phyloP scores from a whole-genome alignment of 441 rosid species.

The Pelargonium cotyledonis region DNA sequence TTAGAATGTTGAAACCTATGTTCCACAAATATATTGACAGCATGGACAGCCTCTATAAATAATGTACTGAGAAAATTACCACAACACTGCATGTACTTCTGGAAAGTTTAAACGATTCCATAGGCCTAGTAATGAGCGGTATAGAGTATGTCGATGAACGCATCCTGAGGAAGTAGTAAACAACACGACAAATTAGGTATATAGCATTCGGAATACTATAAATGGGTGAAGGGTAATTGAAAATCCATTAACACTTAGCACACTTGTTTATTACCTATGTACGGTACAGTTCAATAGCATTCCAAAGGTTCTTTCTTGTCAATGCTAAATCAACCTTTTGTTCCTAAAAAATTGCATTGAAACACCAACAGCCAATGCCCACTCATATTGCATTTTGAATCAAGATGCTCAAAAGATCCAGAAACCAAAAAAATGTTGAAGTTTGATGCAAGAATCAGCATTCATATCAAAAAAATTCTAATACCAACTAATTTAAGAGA shows the following conservation, averaged over 20 bases:
- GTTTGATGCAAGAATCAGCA: background rate
- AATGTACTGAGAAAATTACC: constrained; percentile 31
- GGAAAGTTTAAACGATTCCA: constrained; percentile 28
- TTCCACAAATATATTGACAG: background rate
- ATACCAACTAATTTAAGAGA: no score
- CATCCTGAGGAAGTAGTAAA: constrained; percentile 38
- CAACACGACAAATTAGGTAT: background rate
- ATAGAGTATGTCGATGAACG: constrained; percentile 43
- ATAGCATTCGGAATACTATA: background rate
- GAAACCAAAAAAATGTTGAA: background rate
- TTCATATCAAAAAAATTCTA: no score
- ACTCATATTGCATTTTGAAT: background rate
- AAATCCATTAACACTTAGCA: background rate
- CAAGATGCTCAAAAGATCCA: background rate
- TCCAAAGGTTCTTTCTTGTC: background rate
- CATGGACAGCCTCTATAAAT: background rate
- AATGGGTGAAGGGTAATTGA: background rate
- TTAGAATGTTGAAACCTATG: background rate
- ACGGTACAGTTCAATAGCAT: background rate
- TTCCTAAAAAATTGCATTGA: background rate
- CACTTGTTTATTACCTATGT: constrained; percentile 3
- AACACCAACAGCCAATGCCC: constrained; percentile 4
- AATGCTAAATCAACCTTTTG: background rate
- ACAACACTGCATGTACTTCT: constrained; percentile 32
- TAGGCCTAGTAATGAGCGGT: constrained; percentile 37